Conservation (phyloP, 306 rosid genomes). For the Cicer chorassanicum region DNA sequence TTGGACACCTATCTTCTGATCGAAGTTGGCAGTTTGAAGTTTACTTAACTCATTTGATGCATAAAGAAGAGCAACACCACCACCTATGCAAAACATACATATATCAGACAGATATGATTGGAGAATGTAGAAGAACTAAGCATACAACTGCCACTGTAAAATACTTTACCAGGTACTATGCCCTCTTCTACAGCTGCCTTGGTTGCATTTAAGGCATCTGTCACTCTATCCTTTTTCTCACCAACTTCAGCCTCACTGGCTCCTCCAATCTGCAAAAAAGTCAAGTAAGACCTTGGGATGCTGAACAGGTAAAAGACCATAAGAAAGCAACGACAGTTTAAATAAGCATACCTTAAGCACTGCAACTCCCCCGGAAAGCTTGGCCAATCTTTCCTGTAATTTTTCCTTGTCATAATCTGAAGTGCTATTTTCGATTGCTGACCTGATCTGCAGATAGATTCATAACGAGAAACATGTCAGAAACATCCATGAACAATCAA, state of each 20-base stretch:
- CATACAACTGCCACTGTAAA: neutral
- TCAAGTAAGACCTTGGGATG: neutral
- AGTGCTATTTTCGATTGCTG: conserved; percentile 75
- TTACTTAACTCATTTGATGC: conserved; percentile 87
- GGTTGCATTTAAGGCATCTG: conserved; percentile 96
- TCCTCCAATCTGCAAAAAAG: conserved; percentile 79
- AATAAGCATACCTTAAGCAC: conserved; percentile 74
- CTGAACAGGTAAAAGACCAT: neutral
- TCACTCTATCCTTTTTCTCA: conserved; percentile 96
- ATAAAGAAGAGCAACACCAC: conserved; percentile 97
- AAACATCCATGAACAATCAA: neutral
- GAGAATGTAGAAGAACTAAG: conserved; percentile 3
- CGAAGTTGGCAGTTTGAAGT: conserved; percentile 85
- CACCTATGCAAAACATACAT: conserved; percentile 54
- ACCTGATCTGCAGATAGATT: conserved; percentile 67
- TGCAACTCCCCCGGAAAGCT: conserved; percentile 98
- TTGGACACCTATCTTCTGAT: conserved; percentile 94
- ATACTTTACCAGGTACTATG: conserved; percentile 72
- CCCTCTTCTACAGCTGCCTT: conserved; percentile 99
- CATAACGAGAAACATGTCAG: conserved; percentile 7
- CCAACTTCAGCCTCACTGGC: conserved; percentile 96
- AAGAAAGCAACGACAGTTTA: neutral
- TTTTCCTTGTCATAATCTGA: conserved; percentile 98
- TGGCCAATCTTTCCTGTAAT: conserved; percentile 92
- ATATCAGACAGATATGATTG: conserved; percentile 11